Conservation (phyloP, 2,329 filamentous ascomycete species). For the Colletotrichum sp. region DNA sequence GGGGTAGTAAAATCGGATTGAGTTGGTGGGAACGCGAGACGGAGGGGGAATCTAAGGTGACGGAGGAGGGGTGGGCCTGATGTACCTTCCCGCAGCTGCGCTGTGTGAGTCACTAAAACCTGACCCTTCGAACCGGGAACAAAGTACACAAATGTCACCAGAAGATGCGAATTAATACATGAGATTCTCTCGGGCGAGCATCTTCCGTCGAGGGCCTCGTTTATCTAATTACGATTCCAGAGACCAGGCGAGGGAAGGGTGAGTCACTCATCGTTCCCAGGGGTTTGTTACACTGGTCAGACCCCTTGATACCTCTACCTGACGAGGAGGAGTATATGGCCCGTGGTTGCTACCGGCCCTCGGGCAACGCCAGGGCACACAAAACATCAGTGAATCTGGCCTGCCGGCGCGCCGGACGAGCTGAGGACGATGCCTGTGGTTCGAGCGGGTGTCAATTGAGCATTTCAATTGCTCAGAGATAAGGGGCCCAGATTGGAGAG, state of each 20-base stretch:
- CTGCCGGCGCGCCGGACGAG: not conserved
- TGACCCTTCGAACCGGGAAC: not conserved
- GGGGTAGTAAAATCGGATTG: slow-evolving; percentile 22
- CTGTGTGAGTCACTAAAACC: slow-evolving; percentile 10
- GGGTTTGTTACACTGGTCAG: not conserved
- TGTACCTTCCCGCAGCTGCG: not conserved
- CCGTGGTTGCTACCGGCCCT: not conserved
- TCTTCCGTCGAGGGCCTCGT: not conserved
- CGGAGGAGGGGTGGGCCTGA: not conserved
- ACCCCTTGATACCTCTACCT: not conserved
- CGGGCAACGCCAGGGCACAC: not conserved
- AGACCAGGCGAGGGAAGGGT: not conserved
- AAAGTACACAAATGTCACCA: not conserved
- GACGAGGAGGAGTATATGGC: not conserved
- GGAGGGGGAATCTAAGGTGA: not conserved
- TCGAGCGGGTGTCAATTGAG: slow-evolving; percentile 10
- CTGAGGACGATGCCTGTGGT: not conserved
- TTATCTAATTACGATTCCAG: not conserved
- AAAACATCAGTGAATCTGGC: not conserved
- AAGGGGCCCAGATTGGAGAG: not conserved
- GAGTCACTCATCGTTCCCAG: not conserved
- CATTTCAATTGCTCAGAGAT: slow-evolving; percentile 21
- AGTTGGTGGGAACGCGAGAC: slow-evolving; percentile 9
- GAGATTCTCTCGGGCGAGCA: not conserved
- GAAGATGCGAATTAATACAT: not conserved